Percentiles rank a stretch among this genome's conserved stretches.
These are phyloP conservation scores for Jasminum sambac DNA, from an alignment of 257 asterid genomes.

Conservation along the genomic window DNA sequence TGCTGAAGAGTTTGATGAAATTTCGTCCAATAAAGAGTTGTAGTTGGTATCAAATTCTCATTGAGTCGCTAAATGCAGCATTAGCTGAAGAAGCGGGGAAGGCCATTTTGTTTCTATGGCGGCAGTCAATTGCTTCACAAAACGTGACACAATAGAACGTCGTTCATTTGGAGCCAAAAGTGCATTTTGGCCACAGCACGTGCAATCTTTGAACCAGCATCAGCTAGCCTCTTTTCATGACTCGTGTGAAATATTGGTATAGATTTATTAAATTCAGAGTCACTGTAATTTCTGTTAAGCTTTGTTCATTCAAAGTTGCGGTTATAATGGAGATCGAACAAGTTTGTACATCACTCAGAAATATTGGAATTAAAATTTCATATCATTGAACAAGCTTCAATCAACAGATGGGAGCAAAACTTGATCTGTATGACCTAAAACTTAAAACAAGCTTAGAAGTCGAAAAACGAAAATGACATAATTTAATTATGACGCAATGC, in stretches of 20 bases:
- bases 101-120: background rate
- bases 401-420: background rate
- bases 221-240: background rate
- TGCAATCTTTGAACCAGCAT: background rate
- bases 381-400: background rate
- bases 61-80: background rate
- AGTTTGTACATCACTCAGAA: background rate
- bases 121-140: background rate
- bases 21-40: slow-evolving; percentile 20
- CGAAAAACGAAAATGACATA: background rate
- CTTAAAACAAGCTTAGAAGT: background rate
- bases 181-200: background rate
- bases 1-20: slow-evolving; percentile 29
- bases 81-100: background rate
- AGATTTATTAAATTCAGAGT: no score
- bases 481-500: slow-evolving; percentile 65
- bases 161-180: background rate
- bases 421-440: background rate
- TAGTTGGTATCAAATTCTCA: slow-evolving; percentile 6
- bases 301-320: background rate
- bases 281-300: background rate
- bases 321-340: background rate
- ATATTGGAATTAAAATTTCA: background rate
- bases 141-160: background rate
- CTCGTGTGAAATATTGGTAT: background rate